Conservation (phyloP, 169 alveolate species). For the Plasmodium cynomolgi region DNA sequence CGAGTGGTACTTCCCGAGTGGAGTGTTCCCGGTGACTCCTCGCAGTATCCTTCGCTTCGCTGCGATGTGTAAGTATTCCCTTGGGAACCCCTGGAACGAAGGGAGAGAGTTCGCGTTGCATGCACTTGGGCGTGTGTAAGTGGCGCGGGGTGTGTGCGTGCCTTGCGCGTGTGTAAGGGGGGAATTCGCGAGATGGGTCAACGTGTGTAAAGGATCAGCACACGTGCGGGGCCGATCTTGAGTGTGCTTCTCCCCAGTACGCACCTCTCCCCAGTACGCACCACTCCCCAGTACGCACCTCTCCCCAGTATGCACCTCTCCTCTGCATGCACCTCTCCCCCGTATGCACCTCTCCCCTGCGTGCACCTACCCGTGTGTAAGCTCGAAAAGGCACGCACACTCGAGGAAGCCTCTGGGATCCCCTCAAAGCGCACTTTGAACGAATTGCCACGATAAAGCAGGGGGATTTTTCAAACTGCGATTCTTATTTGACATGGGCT, state of each 20-base stretch:
- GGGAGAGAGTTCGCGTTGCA: not conserved
- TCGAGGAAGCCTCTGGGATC: not conserved
- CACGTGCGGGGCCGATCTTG: not conserved
- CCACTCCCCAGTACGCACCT: too few relatives aligned
- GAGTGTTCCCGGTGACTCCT: not conserved
- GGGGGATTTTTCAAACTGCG: not conserved
- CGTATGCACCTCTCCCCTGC: not conserved
- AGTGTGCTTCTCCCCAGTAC: not conserved
- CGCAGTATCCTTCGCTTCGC: not conserved
- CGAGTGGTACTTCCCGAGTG: not conserved
- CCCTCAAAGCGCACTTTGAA: not conserved
- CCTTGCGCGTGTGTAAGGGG: not conserved
- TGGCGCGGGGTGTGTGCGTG: not conserved
- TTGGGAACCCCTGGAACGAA: not conserved
- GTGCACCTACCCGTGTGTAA: conserved; percentile 3
- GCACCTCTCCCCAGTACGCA: not conserved
- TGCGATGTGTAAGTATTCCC: not conserved
- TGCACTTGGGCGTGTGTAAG: not conserved
- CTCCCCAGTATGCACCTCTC: not conserved
- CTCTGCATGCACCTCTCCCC: not conserved
- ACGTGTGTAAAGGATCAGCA: not conserved
- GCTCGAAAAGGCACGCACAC: not conserved
- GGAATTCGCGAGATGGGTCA: not conserved
- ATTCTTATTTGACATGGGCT: conserved; percentile 4
- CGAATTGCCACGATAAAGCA: not conserved